phyloP scores from a whole-genome alignment of 2,329 filamentous ascomycete genomes.

The Paracorniculantispora psalliotae region DNA sequence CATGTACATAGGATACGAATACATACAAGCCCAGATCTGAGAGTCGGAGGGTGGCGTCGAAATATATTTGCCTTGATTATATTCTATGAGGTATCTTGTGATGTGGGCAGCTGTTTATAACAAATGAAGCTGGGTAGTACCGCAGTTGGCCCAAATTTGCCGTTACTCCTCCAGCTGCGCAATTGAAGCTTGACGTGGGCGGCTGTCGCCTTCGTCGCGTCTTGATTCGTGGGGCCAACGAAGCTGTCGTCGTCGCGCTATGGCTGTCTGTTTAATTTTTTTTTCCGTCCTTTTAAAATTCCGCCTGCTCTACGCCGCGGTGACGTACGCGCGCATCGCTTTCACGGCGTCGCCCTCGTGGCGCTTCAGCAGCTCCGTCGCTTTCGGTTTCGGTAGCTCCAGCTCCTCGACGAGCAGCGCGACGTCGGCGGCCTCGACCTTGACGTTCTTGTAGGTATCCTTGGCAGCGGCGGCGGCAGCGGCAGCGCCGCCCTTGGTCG shows the following conservation, averaged over 20 bases:
- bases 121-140: too few relatives aligned
- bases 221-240: neutral
- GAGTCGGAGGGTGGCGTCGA: neutral
- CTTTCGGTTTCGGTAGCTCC: conserved; percentile 65
- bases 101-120: neutral
- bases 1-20: conserved; percentile 3
- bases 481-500: conserved; percentile 50
- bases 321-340: conserved; percentile 57
- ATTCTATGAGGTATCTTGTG: neutral
- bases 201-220: neutral
- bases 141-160: too few relatives aligned
- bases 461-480: neutral
- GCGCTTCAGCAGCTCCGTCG: conserved; percentile 67
- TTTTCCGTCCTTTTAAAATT: neutral
- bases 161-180: too few relatives aligned
- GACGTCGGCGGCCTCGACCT: conserved; percentile 70
- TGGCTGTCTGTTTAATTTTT: neutral
- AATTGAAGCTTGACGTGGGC: too few relatives aligned
- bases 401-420: conserved; percentile 66
- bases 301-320: conserved; percentile 15
- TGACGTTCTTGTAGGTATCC: conserved; percentile 54
- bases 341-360: conserved; percentile 65
- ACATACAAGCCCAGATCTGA: neutral
- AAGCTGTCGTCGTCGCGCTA: too few relatives aligned
- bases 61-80: conserved; percentile 6